Evolutionary conservation across 2,329 filamentous ascomycete genomes (phyloP).

Genomic region (Botryotinia globosa): DNA sequence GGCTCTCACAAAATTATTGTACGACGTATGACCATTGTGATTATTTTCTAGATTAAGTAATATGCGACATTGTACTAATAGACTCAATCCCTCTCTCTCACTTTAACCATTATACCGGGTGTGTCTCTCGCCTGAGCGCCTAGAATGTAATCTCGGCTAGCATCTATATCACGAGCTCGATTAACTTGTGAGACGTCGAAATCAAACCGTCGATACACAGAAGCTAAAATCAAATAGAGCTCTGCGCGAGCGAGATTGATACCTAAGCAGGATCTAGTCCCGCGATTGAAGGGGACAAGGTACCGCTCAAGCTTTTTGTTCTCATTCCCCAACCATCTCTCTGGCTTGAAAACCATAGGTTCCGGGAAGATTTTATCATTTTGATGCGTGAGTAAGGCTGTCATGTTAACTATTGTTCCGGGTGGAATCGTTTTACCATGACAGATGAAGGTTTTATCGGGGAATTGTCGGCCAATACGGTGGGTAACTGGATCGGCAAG

Average conservation of each 20-base stretch:
- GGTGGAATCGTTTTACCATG: slow-evolving; percentile 20
- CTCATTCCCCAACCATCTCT: slow-evolving; percentile 41
- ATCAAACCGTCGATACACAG: slow-evolving; percentile 19
- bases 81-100: not conserved
- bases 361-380: slow-evolving; percentile 37
- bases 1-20: not conserved
- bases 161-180: not conserved
- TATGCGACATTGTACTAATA: not conserved
- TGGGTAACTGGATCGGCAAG: not conserved
- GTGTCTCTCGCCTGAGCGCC: not conserved
- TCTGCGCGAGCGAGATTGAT: slow-evolving; percentile 36
- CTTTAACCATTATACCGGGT: not conserved
- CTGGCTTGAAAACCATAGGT: slow-evolving; percentile 34
- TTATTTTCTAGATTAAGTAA: not conserved
- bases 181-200: not conserved
- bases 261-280: slow-evolving; percentile 33
- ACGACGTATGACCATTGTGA: not conserved
- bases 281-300: slow-evolving; percentile 33
- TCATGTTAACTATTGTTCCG: slow-evolving; percentile 42
- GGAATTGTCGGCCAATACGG: slow-evolving; percentile 2
- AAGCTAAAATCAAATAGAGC: slow-evolving; percentile 34
- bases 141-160: not conserved
- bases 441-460: not conserved
- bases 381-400: slow-evolving; percentile 38
- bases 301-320: slow-evolving; percentile 32